Base-by-base conservation (phyloP, 202 grass and related monocot genomes). In the Zoysia matrella region DNA sequence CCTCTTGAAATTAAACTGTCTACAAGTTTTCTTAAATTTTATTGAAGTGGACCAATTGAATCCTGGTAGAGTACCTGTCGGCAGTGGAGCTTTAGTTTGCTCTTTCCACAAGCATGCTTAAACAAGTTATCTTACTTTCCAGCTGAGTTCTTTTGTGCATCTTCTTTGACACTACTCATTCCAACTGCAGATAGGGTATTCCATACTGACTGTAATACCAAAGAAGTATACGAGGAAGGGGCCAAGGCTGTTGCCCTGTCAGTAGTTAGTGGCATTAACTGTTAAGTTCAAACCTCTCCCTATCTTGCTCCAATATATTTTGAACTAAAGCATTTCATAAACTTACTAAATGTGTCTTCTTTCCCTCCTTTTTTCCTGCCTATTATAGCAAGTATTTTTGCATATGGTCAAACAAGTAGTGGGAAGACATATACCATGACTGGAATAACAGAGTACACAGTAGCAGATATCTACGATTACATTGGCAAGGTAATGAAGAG, bases 201-300 rank as follows among this genome's bases (percentile, higher is more conserved):
- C 77, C 85, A 65, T 84, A 82, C 87, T 84, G 86, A 80, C 22
- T 30, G 22, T 30, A 30, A 30, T 30, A 30, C 22, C 22, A 30
- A 30, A 30, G 22, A 30, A 30, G 92, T 99, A 68, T 99, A 95
- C 2, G 87, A 99, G 71, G 76, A 91, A 77, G 92, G 77, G 6
- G 89, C 96, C 22, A 99, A 91, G 75, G 96, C 86, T 41, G 91
- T 99, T 83, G 92, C 89, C 41, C 89, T 95, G 73, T 95, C 91
- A 75, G 96, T 95, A 79, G 92, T 99, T 89, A 95, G 87, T 74
- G 96, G 96, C 78, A 91, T 99, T 73, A 99, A 99, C 66, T 91
- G 96, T 99, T 99, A 87, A 93, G 89, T 90, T 36, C 54, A 79
- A 73, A 84, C 49, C 22, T 56, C 30, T 65, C 3, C 47, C 18